Conservation (phyloP, 2,329 filamentous ascomycete genomes). For the Celoporthe dispersa region DNA sequence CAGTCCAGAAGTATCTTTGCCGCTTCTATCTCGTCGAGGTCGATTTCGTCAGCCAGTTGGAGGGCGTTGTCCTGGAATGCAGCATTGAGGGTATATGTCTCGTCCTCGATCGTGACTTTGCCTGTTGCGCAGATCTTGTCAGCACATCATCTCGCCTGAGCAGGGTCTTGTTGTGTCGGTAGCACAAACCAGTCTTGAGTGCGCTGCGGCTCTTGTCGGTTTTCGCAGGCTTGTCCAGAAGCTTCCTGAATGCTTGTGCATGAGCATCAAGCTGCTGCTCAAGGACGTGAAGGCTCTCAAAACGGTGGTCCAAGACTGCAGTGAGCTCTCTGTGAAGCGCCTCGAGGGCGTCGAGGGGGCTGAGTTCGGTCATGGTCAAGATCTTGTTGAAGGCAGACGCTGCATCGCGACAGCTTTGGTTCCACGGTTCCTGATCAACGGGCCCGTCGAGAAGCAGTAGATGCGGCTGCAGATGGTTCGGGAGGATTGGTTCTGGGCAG, state of each 20-base stretch:
- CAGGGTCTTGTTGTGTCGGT: slow-evolving; percentile 13
- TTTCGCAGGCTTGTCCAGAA: slow-evolving; percentile 76
- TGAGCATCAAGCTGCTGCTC: slow-evolving; percentile 71
- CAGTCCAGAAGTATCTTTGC: slow-evolving; percentile 77
- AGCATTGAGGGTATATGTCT: slow-evolving; percentile 80
- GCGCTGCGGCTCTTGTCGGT: slow-evolving; percentile 75
- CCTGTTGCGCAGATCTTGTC: slow-evolving; percentile 52
- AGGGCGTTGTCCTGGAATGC: slow-evolving; percentile 84
- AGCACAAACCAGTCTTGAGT: slow-evolving; percentile 64
- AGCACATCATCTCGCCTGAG: slow-evolving; percentile 31
- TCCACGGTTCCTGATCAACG: background rate
- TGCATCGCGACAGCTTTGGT: slow-evolving; percentile 24
- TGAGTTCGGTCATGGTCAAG: slow-evolving; percentile 70
- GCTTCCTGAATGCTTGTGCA: slow-evolving; percentile 67
- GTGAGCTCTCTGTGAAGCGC: slow-evolving; percentile 85
- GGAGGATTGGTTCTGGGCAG: background rate
- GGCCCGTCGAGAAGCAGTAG: too few relatives aligned
- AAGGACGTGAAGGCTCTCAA: slow-evolving; percentile 65
- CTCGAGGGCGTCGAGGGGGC: slow-evolving; percentile 77
- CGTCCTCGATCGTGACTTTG: slow-evolving; percentile 73
- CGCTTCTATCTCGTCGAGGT: slow-evolving; percentile 87
- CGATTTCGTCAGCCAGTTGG: slow-evolving; percentile 82
- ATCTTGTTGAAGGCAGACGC: slow-evolving; percentile 13
- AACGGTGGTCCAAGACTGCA: slow-evolving; percentile 71
- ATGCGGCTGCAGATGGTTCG: background rate